Base-by-base conservation (phyloP, 495 filamentous ascomycete species). In the Melanomma pulvis-pyrius region DNA sequence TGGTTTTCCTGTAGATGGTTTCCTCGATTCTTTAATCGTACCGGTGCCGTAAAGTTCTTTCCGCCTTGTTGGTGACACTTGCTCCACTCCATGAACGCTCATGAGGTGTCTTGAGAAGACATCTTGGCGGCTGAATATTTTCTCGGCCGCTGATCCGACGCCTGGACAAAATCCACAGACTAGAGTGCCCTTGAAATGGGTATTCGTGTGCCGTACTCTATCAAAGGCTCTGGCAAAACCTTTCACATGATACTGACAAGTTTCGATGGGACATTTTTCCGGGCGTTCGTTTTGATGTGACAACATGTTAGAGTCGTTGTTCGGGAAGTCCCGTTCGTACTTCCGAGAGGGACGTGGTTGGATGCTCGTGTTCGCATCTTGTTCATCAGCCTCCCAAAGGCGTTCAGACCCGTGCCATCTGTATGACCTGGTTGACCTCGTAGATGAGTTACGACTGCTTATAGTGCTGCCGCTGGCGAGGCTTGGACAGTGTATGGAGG, bases 161-260 rank as follows among this genome's bases (percentile, higher is more conserved):
- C 15, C 26, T 28, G 69, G 53, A 47, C 65, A 71, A 39, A 69
- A 71, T 28, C 59, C 69, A 41, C 69, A 71, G 1, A 57, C 12
- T 8, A 71, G 47, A 5, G 54, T 64, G 24, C 59, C 59, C 24
- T 61, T 61, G 50, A 52, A 68, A 29, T 71, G 69, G 1, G 54
- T 71, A 25, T 46, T 24, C 4, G 56, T 57, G 41, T 71, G 69
- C 8, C 65, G 44, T 0, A 64, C 39, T 28, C 32, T 12, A 21
- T 71, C 65, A 32, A 50, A 54, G 28, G 52, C 47, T 39, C 60
- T 30, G 3, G 60, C 34, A 26, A 68, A 71, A 2, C 69, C 60
- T 26, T 65, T 64, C 13, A 25, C 32, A 49, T 68, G 59, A 26
- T 68, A 71, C 28, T 68, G 65, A 56, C 69, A 69, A 6, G 57